Percentiles rank a stretch among this genome's conserved stretches.
These are phyloP conservation scores for Catunica adiposa DNA, from an alignment of 2,329 filamentous ascomycete genomes.

Conservation along the genomic window DNA sequence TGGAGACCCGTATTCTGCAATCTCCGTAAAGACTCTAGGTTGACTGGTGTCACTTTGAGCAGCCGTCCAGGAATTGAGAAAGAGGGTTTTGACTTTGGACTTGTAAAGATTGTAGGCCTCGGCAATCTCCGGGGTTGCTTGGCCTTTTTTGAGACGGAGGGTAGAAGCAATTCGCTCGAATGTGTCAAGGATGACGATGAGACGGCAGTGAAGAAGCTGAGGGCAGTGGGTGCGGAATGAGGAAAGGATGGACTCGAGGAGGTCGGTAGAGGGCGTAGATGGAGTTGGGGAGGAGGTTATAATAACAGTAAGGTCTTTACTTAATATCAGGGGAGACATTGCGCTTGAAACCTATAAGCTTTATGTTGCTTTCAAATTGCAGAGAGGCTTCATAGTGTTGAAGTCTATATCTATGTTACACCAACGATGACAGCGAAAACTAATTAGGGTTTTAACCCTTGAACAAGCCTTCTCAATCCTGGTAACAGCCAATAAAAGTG, in stretches of 20 bases:
- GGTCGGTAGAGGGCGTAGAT: slow-evolving; percentile 35
- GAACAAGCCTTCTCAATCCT: too few relatives aligned
- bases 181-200: slow-evolving; percentile 36
- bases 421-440: too few relatives aligned
- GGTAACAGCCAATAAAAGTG: too few relatives aligned
- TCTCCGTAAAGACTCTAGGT: slow-evolving; percentile 15
- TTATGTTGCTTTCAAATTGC: too few relatives aligned
- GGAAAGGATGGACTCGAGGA: slow-evolving; percentile 29
- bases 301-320: slow-evolving; percentile 21
- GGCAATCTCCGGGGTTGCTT: slow-evolving; percentile 31
- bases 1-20: slow-evolving; percentile 33
- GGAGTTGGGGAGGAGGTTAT: slow-evolving; percentile 40
- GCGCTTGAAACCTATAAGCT: too few relatives aligned
- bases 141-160: slow-evolving; percentile 36
- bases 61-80: slow-evolving; percentile 17
- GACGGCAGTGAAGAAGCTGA: slow-evolving; percentile 25
- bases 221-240: slow-evolving; percentile 30
- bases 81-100: slow-evolving; percentile 28
- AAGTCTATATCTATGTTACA: too few relatives aligned
- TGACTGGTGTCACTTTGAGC: not conserved
- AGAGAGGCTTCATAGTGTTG: too few relatives aligned
- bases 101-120: slow-evolving; percentile 29
- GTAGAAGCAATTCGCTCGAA: slow-evolving; percentile 30
- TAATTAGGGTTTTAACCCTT: too few relatives aligned
- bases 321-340: not conserved